phyloP scores from a whole-genome alignment of 2,329 filamentous ascomycete genomes.

The Aureobasidium musti region DNA sequence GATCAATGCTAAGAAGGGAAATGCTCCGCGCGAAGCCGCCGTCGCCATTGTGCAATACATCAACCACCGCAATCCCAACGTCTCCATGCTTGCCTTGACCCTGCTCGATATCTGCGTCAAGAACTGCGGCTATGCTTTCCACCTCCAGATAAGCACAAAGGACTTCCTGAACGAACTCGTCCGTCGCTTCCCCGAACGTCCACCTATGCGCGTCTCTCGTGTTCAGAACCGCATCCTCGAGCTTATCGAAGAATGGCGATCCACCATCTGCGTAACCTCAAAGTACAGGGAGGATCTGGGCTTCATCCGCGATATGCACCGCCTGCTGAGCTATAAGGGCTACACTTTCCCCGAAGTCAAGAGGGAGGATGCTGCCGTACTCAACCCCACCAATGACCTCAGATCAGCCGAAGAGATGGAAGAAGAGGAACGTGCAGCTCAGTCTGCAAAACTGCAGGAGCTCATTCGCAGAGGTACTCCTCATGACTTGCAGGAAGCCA shows the following conservation, averaged over 20 bases:
- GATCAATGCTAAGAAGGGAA: conserved; percentile 96
- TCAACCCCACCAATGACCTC: conserved; percentile 95
- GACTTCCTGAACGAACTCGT: conserved; percentile 99
- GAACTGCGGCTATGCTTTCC: conserved; percentile 99
- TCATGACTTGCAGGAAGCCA: conserved; percentile 93
- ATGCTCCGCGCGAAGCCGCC: conserved; percentile 90
- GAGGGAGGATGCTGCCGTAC: conserved; percentile 88
- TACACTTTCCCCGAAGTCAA: conserved; percentile 93
- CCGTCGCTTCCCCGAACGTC: conserved; percentile 89
- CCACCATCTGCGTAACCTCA: conserved; percentile 97
- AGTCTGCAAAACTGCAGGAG: conserved; percentile 97
- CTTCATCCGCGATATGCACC: conserved; percentile 97
- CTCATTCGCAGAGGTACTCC: conserved; percentile 89
- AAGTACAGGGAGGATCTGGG: conserved; percentile 96
- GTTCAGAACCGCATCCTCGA: conserved; percentile 93
- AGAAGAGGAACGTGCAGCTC: conserved; percentile 89
- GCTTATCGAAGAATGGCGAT: conserved; percentile 96
- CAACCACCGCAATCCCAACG: conserved; percentile 96
- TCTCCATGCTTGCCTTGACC: conserved; percentile 82
- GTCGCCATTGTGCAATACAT: conserved; percentile 90
- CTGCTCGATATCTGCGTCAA: conserved; percentile 99
- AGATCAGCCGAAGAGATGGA: conserved; percentile 99
- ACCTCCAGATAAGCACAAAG: conserved; percentile 97
- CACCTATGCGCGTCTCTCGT: conserved; percentile 78
- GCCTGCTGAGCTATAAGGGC: conserved; percentile 92